Evolutionary conservation across 805 yeast species (phyloP).

Genomic region (Wickerhamiella kazuoi): DNA sequence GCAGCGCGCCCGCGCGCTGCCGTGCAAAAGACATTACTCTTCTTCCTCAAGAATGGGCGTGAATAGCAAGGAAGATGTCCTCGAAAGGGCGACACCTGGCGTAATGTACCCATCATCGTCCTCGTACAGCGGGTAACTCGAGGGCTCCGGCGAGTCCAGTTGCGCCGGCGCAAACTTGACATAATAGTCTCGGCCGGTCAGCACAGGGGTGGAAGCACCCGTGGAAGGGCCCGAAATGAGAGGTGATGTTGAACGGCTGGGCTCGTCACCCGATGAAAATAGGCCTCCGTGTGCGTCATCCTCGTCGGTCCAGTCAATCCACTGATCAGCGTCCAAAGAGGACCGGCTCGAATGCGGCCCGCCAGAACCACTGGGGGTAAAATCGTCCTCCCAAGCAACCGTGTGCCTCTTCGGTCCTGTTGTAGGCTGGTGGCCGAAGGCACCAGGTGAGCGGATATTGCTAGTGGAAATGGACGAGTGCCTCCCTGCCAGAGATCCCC

Average conservation of each 20-base stretch:
- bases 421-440: too few relatives aligned
- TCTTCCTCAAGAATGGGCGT: neutral
- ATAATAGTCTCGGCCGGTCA: neutral
- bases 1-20: too few relatives aligned
- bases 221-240: neutral
- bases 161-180: neutral
- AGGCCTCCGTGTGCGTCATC: neutral
- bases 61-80: neutral
- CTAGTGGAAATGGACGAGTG: too few relatives aligned
- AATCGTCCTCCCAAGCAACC: too few relatives aligned
- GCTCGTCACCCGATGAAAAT: neutral
- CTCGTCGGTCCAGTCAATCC: neutral
- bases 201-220: too few relatives aligned
- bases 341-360: constrained; percentile 1
- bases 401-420: too few relatives aligned
- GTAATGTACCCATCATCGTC: neutral
- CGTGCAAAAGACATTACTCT: too few relatives aligned
- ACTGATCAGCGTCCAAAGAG: neutral
- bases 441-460: too few relatives aligned
- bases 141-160: neutral
- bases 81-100: neutral
- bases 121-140: neutral
- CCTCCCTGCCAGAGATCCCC: too few relatives aligned
- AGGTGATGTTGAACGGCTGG: neutral
- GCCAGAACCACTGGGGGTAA: too few relatives aligned